Evolutionary conservation across 441 rosid species (phyloP).

Genomic region (Erodium texanum): DNA sequence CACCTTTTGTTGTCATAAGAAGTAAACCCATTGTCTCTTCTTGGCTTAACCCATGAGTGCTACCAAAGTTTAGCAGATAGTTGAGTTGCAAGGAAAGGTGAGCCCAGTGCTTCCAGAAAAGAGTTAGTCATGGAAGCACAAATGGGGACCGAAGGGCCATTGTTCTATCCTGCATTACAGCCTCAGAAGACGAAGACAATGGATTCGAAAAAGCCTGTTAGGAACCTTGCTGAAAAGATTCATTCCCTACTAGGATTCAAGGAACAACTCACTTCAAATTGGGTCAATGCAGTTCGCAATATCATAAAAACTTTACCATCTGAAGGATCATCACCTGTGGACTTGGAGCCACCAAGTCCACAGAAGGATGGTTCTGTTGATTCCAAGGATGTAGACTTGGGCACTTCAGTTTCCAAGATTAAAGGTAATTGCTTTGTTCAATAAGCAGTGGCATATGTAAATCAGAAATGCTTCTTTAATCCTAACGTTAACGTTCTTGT

Average conservation of each 20-base stretch:
- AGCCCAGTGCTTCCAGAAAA: background rate
- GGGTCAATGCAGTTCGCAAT: conserved; percentile 56
- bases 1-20: too few species aligned
- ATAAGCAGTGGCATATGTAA: background rate
- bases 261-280: conserved; percentile 43
- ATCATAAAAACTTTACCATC: conserved; percentile 31
- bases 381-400: conserved; percentile 24
- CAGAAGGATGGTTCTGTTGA: conserved; percentile 2
- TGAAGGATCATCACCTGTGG: conserved; percentile 14
- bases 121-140: background rate
- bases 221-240: conserved; percentile 40
- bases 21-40: background rate
- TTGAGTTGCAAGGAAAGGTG: conserved; percentile 1
- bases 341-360: background rate
- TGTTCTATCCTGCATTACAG: background rate
- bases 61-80: background rate
- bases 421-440: conserved; percentile 22
- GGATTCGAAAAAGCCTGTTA: conserved; percentile 33
- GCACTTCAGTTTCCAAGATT: conserved; percentile 20
- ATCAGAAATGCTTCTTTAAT: background rate
- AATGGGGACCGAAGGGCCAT: background rate
- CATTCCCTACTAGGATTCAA: conserved; percentile 61
- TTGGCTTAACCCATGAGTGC: background rate
- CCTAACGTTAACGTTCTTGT: conserved; percentile 8
- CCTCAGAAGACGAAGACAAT: conserved; percentile 18